Base-by-base conservation (phyloP, 2,329 filamentous ascomycete genomes). In the Didymella pomorum region DNA sequence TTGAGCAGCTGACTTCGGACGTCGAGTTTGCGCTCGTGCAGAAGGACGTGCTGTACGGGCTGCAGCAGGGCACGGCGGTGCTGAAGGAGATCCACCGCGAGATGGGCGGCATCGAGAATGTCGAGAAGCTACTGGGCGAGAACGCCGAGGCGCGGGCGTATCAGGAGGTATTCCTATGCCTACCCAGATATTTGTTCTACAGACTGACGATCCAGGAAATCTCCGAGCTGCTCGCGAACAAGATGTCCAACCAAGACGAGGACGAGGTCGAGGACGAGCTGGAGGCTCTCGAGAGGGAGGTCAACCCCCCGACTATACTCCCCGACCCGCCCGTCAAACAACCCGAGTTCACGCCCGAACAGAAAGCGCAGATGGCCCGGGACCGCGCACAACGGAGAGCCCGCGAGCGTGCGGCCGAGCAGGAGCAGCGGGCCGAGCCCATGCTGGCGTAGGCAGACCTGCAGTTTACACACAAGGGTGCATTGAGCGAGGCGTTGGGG, bases 231-330 rank as follows among this genome's bases (percentile, higher is more conserved):
- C 86, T 99, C 2, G 91, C 89, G 31, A 91, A 91, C 12, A 87
- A 89, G 68, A 93, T 99, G 81, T 92, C 93, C 14, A 95, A 93
- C 72, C 90, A 96, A 71, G 95, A 99, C 78, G 95, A 99, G 77
- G 94, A 98, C 72, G 95, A 97, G 72, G 95, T 99, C 31, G 95
- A 99, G 75, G 93, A 97, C 72, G 95, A 99, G 79, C 82, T 99
- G 51, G 92, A 91, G 54, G 89, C 88, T 1, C 83, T 99, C 64
- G 90, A 93, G 76, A 82, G 82, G 39, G 87, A 93, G 71, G 76
- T 87, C 52, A 76, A 75, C 39, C 78, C 77, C 31, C 68, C 71
- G 21, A 65, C 67, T 49, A 16, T 14, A 23, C 64, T 82, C 33
- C 79, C 80, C n/a, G 71, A 78, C 56, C 75, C 78, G 31, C 80